Percentiles rank a stretch among this genome's conserved stretches.
phyloP scores from a whole-genome alignment of 1,284 basidiomycete genomes.

The Moniliella sp. region DNA sequence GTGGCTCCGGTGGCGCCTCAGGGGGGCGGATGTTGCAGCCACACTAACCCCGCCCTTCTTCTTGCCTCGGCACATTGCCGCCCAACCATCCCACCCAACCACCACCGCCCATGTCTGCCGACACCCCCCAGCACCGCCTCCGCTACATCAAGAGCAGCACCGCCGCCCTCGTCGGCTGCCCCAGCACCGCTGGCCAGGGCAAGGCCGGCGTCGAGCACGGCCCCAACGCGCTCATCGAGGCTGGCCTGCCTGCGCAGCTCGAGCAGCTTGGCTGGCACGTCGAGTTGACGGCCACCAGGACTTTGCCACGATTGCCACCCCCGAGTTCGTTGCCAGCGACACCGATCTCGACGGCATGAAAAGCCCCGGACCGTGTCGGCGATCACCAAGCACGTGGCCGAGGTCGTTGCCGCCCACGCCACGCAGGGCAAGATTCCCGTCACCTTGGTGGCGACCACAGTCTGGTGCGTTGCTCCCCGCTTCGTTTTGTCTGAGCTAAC shows the following conservation, averaged over 20 bases:
- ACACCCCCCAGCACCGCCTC: no score
- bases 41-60: no score
- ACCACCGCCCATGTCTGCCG: no score
- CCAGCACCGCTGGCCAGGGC: background rate
- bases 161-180: background rate
- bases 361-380: conserved; percentile 32
- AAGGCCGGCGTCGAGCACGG: conserved; percentile 23
- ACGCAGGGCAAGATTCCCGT: conserved; percentile 60
- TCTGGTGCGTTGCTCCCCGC: conserved; percentile 42
- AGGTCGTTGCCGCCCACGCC: conserved; percentile 52
- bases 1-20: no score
- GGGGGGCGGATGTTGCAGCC: no score
- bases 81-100: no score
- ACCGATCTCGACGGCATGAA: conserved; percentile 21
- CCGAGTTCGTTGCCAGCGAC: conserved; percentile 25
- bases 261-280: conserved; percentile 62
- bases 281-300: conserved; percentile 68
- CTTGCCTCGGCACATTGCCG: no score
- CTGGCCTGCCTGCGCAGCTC: conserved; percentile 23
- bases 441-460: conserved; percentile 93
- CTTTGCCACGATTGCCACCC: conserved; percentile 50
- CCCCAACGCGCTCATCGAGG: conserved; percentile 18
- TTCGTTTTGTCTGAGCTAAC: background rate
- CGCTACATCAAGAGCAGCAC: background rate
- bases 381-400: conserved; percentile 62